phyloP scores from a whole-genome alignment of 1,139 yeast genomes.

The Keqinozyma sinolaborantium region DNA sequence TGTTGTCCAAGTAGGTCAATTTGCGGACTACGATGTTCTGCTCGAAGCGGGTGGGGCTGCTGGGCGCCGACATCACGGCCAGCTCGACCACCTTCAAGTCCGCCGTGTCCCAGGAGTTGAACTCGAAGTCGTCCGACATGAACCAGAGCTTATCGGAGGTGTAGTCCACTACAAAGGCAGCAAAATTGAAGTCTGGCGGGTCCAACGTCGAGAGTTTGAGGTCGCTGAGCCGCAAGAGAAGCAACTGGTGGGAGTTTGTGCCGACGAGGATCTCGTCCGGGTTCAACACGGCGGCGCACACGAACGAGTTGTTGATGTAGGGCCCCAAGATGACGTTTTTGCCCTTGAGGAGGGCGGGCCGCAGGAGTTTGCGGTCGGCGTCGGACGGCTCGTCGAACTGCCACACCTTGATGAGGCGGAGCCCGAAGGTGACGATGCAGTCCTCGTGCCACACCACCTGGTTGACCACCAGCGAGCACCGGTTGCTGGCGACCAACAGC shows the following conservation, averaged over 20 bases:
- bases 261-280: constrained; percentile 38
- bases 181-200: constrained; percentile 14
- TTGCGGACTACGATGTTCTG: constrained; percentile 12
- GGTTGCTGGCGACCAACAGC: constrained; percentile 44
- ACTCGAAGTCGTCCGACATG: constrained; percentile 9
- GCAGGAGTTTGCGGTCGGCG: constrained; percentile 5
- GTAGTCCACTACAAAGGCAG: constrained; percentile 19
- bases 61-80: constrained; percentile 4
- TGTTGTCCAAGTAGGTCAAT: constrained; percentile 12
- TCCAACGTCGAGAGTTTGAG: constrained; percentile 18
- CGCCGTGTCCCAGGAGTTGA: constrained; percentile 8
- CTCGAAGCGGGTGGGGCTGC: constrained; percentile 12
- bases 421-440: constrained; percentile 51
- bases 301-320: constrained; percentile 45
- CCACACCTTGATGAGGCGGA: constrained; percentile 63
- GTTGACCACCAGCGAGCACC: constrained; percentile 56
- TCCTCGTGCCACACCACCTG: constrained; percentile 55
- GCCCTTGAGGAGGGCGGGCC: constrained; percentile 43
- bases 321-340: constrained; percentile 55
- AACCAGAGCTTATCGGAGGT: constrained; percentile 20
- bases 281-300: constrained; percentile 31
- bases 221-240: constrained; percentile 24
- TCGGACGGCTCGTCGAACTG: constrained; percentile 25
- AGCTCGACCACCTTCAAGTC: constrained; percentile 13
- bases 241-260: constrained; percentile 40